phyloP scores from a whole-genome alignment of 2,329 filamentous ascomycete genomes.

The Alternaria triticimaculans region DNA sequence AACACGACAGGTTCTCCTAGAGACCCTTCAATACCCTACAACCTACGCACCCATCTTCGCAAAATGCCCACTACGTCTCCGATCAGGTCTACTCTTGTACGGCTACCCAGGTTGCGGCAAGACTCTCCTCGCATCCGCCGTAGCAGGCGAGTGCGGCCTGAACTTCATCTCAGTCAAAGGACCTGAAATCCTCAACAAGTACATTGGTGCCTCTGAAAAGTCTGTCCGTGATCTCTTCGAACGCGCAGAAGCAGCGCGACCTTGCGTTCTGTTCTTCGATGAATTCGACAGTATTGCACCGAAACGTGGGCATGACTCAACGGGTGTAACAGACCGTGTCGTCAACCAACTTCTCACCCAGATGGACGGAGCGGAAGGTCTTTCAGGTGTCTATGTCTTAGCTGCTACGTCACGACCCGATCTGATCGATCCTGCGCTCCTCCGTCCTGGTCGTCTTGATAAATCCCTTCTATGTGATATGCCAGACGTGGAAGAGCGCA shows the following conservation, averaged over 20 bases:
- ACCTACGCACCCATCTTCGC: constrained; percentile 98
- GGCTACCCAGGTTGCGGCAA: constrained; percentile 97
- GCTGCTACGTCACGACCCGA: constrained; percentile 94
- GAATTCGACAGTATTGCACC: constrained; percentile 98
- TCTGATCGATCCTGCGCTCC: constrained; percentile 89
- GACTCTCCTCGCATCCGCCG: constrained; percentile 90
- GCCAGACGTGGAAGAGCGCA: constrained; percentile 77
- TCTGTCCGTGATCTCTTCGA: constrained; percentile 95
- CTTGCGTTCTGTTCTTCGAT: constrained; percentile 97
- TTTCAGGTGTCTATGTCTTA: constrained; percentile 94
- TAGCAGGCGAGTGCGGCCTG: constrained; percentile 96
- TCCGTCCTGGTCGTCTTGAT: constrained; percentile 89
- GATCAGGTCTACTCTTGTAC: constrained; percentile 90
- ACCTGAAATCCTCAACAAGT: constrained; percentile 98
- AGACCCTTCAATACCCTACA: constrained; percentile 95
- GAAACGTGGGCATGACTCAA: constrained; percentile 95
- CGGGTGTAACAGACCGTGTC: constrained; percentile 96
- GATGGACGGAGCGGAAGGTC: constrained; percentile 97
- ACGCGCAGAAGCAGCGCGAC: constrained; percentile 84
- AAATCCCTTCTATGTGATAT: constrained; percentile 93
- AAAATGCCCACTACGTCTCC: constrained; percentile 90
- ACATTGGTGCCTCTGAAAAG: constrained; percentile 97
- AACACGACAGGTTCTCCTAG: constrained; percentile 88
- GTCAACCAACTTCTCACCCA: constrained; percentile 98
- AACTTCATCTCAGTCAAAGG: constrained; percentile 99